Conservation (phyloP, 108 stramenopile genomes). For the Parietichytrium sp. region DNA sequence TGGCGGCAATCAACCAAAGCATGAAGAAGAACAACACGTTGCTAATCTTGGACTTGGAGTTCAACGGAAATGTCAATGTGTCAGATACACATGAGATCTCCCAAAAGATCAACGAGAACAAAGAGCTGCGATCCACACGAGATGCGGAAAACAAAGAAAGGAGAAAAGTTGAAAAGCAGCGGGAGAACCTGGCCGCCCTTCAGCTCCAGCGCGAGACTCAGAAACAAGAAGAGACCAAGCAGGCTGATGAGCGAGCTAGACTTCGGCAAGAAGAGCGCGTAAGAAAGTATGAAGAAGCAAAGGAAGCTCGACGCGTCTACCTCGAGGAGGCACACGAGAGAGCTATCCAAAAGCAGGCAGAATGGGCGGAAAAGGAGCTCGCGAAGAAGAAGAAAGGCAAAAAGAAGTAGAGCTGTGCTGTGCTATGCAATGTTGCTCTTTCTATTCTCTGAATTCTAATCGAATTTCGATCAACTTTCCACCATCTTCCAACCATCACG, state of each 20-base stretch:
- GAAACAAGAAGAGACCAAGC: neutral
- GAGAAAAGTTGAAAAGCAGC: neutral
- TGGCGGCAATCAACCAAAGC: neutral
- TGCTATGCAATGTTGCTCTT: too few relatives aligned
- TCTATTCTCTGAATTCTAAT: too few relatives aligned
- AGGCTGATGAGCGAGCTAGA: neutral
- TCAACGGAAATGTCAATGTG: neutral
- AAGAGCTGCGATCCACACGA: neutral
- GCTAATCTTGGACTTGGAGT: neutral
- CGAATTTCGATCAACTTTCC: too few relatives aligned
- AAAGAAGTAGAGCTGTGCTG: too few relatives aligned
- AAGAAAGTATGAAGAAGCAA: neutral
- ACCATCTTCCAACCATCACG: too few relatives aligned
- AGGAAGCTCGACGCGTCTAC: neutral
- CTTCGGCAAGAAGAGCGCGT: neutral
- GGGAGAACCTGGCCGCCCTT: neutral
- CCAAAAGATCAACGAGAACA: neutral
- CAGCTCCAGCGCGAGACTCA: neutral
- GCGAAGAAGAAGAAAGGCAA: constrained; percentile 3
- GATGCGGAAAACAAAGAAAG: neutral
- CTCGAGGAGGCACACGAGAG: neutral
- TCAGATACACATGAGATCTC: neutral
- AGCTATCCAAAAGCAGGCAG: neutral
- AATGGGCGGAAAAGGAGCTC: neutral
- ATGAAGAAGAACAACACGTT: constrained; percentile 4